Base-by-base conservation (phyloP, 352 stramenopile species). In the Globisporangium viniferum region DNA sequence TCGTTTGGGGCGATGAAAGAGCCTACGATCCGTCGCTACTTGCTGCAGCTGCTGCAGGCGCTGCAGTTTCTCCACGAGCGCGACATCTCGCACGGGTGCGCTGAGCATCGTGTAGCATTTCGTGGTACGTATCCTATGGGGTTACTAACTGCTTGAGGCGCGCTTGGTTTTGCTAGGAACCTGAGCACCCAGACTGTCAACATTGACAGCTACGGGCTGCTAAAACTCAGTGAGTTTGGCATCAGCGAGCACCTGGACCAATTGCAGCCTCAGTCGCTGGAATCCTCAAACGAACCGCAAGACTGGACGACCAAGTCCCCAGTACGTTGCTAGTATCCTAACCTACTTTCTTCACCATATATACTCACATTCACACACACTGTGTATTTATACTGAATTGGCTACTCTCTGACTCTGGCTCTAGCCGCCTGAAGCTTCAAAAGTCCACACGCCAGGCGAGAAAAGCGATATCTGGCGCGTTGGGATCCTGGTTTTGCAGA, bases 1-100 rank as follows among this genome's bases (percentile, higher is more conserved):
- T 87, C 81, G 9, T 93, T 93, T 68, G 85, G 85, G 0, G 64
- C 75, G 0, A 93, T 93, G 85, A 91, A 89, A 29, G 85, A 93
- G 59, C 62, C 81, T 10, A 90, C 80, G 20, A 86, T 93, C 55
- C 83, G 81, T 0, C 78, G 83, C 0, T 93, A 93, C 31, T n/a
- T 90, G 12, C 18, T 78, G 18, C 85, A 93, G 51, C 59, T 92
- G 15, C 65, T 91, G 1, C 73, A 91, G 24, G 83, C 69, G 15
- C 67, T 91, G 2, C 61, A 61, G 6, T 90, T 67, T 66, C 74
- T 93, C 7, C 83, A 92, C 36, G 48, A 65, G 2, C 74, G 76
- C 39, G 74, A 76, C 15, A 64, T 92, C 22, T 5, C 64, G 7
- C 85, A 92, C 48, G 78, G 79, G 82, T 90, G 67, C 29, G 5